Percentiles rank a stretch among this genome's conserved stretches.
These are phyloP conservation scores for Termitomyces sp. DNA, from an alignment of 1,284 basidiomycete species.

Conservation along the genomic window DNA sequence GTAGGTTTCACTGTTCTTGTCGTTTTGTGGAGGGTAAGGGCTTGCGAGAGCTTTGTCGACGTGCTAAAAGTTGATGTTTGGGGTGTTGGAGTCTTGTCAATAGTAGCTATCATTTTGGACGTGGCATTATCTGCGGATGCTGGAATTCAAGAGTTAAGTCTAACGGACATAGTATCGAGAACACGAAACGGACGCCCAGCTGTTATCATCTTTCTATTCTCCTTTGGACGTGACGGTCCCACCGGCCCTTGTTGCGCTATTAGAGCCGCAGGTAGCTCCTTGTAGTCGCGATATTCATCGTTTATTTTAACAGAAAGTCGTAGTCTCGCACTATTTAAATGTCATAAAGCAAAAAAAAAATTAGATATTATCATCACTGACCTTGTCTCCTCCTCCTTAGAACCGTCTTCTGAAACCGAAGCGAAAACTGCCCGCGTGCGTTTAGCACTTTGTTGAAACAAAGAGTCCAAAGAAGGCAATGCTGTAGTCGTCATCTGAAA, in stretches of 20 bases:
- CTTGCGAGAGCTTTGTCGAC: constrained; percentile 70
- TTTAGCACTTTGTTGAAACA: constrained; percentile 58
- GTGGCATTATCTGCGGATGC: constrained; percentile 44
- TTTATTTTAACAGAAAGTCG: constrained; percentile 72
- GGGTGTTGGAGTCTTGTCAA: constrained; percentile 61
- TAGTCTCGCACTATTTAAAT: constrained; percentile 48
- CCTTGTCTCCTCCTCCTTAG: constrained; percentile 68
- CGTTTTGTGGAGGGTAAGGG: constrained; percentile 86
- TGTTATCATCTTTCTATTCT: constrained; percentile 63
- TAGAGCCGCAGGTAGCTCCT: constrained; percentile 79
- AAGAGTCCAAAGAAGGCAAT: constrained; percentile 63
- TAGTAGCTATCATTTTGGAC: constrained; percentile 60
- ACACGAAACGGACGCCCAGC: constrained; percentile 52
- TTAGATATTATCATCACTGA: constrained; percentile 22
- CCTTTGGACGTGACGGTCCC: constrained; percentile 70
- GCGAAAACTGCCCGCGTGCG: constrained; percentile 68
- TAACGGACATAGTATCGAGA: constrained; percentile 1
- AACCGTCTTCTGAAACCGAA: constrained; percentile 53
- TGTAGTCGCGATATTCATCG: constrained; percentile 86
- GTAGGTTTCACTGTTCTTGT: constrained; percentile 90
- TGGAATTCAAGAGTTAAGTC: constrained; percentile 14
- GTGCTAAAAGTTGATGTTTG: constrained; percentile 65
- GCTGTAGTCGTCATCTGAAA: constrained; percentile 36
- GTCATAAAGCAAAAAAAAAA: background rate
- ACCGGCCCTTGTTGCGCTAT: constrained; percentile 77